Conservation (phyloP, 2,329 filamentous ascomycete species). For the Penicillium crustosum region DNA sequence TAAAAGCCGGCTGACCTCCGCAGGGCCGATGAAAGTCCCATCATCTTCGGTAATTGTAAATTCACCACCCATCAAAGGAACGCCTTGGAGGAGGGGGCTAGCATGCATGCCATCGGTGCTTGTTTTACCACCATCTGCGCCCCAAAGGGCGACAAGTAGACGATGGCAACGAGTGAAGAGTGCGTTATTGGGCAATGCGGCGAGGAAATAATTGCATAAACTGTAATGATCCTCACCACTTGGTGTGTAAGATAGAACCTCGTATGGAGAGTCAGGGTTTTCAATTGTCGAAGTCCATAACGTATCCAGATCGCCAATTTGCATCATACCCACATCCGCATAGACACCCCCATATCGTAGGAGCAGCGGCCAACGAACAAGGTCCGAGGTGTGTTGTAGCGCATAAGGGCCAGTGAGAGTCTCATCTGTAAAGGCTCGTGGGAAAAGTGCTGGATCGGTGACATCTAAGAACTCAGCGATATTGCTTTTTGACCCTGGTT, state of each 20-base stretch:
- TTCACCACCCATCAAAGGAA: slow-evolving; percentile 37
- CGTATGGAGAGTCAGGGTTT: slow-evolving; percentile 46
- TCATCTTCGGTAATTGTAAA: slow-evolving; percentile 24
- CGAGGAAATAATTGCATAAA: slow-evolving; percentile 10
- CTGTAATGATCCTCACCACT: not conserved
- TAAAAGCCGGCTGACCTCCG: slow-evolving; percentile 47
- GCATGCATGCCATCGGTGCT: slow-evolving; percentile 54
- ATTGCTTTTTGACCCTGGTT: slow-evolving; percentile 48
- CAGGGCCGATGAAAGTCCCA: slow-evolving; percentile 35
- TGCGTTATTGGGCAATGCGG: slow-evolving; percentile 33
- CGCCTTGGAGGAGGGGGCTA: slow-evolving; percentile 38
- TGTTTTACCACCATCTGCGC: slow-evolving; percentile 39
- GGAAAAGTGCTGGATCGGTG: slow-evolving; percentile 46
- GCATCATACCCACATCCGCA: slow-evolving; percentile 57
- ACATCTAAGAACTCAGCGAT: slow-evolving; percentile 52
- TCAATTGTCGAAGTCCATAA: slow-evolving; percentile 54
- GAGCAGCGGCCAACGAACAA: slow-evolving; percentile 59
- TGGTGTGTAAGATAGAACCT: slow-evolving; percentile 50
- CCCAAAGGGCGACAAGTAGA: slow-evolving; percentile 55
- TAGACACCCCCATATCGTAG: slow-evolving; percentile 59
- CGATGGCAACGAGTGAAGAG: slow-evolving; percentile 52
- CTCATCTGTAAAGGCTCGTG: slow-evolving; percentile 52
- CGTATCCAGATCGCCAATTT: slow-evolving; percentile 57
- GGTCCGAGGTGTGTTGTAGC: slow-evolving; percentile 57
- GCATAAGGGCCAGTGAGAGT: slow-evolving; percentile 52